Base-by-base conservation (phyloP, 176 grass and related monocot species). In the Aegilops longissima region DNA sequence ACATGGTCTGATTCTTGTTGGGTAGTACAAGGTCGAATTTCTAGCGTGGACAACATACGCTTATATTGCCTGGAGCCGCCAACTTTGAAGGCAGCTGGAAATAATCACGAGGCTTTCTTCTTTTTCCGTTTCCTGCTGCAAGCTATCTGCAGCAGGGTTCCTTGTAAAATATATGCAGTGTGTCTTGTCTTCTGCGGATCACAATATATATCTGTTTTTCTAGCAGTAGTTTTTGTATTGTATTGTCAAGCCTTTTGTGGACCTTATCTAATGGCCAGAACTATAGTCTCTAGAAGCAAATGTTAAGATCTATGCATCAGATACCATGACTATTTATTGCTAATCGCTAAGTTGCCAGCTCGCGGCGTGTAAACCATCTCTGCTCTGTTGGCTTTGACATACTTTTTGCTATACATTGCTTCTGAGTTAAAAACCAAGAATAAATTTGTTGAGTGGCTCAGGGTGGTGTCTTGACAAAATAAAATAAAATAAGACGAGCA, bases 131-230 rank as follows among this genome's bases (percentile, higher is more conserved):
- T 74, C 52, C 35, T 84, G 59, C 33, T 35, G 44, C 80, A 73
- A 79, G 5, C n/a, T 75, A 12, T 30, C 58, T 85, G 74, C 21
- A 2, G 39, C 11, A 66, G 40, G 29, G 31, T 78, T 85, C 70
- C 77, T 88, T 88, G 86, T 91, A 91, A 77, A 69, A 88, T 84
- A 91, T 91, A 91, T 91, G 82, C 86, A 81, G 77, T 70, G 61
- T 63, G 61, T 18, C 71, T 73, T 54, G 21, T 67, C 20, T 66
- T 84, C 61, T 87, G 85, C 76, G 33, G 61, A 87, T 83, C 75
- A 58, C 54, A 2, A 65, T 67, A 31, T 75, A 79, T 83, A 83
- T 73, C 49, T 14, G 31, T n/a, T 59, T 78, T 61, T 11, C 61
- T 84, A 17, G 45, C 12, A 49, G 65, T 78, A 36, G 45, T 42